phyloP scores from a whole-genome alignment of 306 rosid genomes.

The Trichosanthes truncata region DNA sequence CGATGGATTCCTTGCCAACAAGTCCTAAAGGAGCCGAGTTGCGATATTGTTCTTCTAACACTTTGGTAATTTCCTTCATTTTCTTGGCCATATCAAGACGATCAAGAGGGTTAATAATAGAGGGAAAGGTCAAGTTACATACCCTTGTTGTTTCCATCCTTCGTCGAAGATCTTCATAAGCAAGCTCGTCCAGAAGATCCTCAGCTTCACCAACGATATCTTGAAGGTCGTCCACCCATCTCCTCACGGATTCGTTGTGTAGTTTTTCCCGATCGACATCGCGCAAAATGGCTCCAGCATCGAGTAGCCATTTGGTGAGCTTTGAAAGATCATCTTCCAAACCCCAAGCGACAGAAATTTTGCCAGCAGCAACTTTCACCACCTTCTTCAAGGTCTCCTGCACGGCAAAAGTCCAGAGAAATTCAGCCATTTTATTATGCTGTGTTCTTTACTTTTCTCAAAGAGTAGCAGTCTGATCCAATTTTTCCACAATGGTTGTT shows the following conservation, averaged over 20 bases:
- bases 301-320: not conserved
- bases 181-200: conserved; percentile 2
- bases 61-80: no score
- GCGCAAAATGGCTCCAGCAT: not conserved
- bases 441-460: not conserved
- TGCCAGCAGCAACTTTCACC: not conserved
- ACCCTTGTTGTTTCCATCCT: not conserved
- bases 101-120: not conserved
- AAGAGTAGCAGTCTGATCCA: not conserved
- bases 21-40: not conserved
- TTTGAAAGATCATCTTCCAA: not conserved
- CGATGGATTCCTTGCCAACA: not conserved
- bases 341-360: not conserved
- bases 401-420: not conserved
- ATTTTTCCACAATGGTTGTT: not conserved
- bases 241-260: not conserved
- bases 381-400: not conserved
- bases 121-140: not conserved
- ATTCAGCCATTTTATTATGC: not conserved
- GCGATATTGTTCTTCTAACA: not conserved
- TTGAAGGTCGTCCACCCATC: not conserved
- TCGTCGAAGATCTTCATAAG: not conserved
- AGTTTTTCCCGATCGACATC: not conserved
- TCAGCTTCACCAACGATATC: not conserved
- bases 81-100: not conserved